A percentile compares a stretch with the other conserved stretches of the same genome.
Evolutionary conservation across 352 stramenopile species (phyloP).

Genomic region (Pythium periplocum): DNA sequence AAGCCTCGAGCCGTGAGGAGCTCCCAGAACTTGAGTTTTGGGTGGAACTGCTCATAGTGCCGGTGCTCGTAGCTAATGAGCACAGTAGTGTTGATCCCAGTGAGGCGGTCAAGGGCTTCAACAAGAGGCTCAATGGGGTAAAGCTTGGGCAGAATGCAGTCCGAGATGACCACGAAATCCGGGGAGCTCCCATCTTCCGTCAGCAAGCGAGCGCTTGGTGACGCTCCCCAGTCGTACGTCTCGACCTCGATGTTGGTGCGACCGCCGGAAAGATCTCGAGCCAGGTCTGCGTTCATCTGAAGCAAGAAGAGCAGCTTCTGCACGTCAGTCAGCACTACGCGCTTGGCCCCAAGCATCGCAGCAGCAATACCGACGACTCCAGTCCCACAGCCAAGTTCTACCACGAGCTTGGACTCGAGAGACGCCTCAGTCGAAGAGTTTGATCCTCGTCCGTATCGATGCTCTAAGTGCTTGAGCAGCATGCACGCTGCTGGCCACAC

Average conservation of each 20-base stretch:
- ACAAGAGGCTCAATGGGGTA: constrained; percentile 95
- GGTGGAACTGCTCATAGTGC: constrained; percentile 77
- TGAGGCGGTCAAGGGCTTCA: constrained; percentile 77
- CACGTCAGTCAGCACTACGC: constrained; percentile 90
- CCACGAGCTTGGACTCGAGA: constrained; percentile 44
- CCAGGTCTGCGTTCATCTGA: constrained; percentile 74
- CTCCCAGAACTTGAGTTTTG: constrained; percentile 73
- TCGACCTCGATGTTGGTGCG: constrained; percentile 53
- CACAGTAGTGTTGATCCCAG: constrained; percentile 36
- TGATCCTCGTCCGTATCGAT: constrained; percentile 23
- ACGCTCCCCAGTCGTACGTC: constrained; percentile 88
- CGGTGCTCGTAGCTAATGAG: constrained; percentile 88
- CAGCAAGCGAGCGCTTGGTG: constrained; percentile 31
- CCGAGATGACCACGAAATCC: constrained; percentile 89
- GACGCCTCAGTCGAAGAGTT: background rate
- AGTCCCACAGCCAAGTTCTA: constrained; percentile 91
- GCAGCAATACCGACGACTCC: constrained; percentile 88
- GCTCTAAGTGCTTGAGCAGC: constrained; percentile 73
- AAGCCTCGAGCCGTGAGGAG: constrained; percentile 50
- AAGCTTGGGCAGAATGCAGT: constrained; percentile 94
- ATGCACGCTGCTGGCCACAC: constrained; percentile 81
- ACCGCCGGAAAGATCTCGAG: constrained; percentile 19
- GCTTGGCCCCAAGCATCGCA: constrained; percentile 72
- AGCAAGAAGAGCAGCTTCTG: constrained; percentile 87
- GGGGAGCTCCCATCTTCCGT: constrained; percentile 19